These are phyloP conservation scores for Umbilicaria muhlenbergii DNA, from an alignment of 495 filamentous ascomycete species.

Conservation along the genomic window DNA sequence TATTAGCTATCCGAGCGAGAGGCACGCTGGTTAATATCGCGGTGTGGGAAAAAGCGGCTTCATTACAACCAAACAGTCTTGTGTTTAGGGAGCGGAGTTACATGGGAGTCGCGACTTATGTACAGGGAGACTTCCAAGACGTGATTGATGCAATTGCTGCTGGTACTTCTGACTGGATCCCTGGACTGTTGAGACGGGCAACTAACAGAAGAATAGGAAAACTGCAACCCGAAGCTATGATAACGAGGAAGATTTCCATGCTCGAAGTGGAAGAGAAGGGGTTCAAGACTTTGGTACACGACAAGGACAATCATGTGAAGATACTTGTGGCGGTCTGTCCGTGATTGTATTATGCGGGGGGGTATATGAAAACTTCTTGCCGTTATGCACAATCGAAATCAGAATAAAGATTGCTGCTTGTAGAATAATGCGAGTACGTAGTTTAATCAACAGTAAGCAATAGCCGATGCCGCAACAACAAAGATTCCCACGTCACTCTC, in stretches of 20 bases:
- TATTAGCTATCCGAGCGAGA: constrained; percentile 29
- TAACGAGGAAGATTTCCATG: constrained; percentile 36
- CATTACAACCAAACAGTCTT: constrained; percentile 31
- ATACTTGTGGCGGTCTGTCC: constrained; percentile 27
- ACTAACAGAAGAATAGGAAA: constrained; percentile 19
- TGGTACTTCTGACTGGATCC: constrained; percentile 15
- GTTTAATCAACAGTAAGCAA: too few species aligned
- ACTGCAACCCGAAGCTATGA: constrained; percentile 41
- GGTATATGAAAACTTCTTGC: too few species aligned
- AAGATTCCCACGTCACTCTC: too few species aligned
- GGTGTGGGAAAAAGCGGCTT: constrained; percentile 39
- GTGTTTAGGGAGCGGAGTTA: constrained; percentile 31
- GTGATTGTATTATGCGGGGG: neutral
- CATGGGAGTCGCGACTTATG: constrained; percentile 36
- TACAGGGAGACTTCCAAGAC: constrained; percentile 35
- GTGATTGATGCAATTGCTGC: constrained; percentile 36
- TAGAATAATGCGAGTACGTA: too few species aligned
- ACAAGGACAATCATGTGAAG: constrained; percentile 41
- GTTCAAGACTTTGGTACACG: constrained; percentile 36
- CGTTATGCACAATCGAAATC: too few species aligned
- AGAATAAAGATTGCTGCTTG: too few species aligned
- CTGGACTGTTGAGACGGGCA: neutral
- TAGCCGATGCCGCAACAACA: too few species aligned
- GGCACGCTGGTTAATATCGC: constrained; percentile 48
- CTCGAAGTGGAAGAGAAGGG: constrained; percentile 41